These are phyloP conservation scores for Aspergillus persii DNA, from an alignment of 2,329 filamentous ascomycete genomes.

Conservation along the genomic window DNA sequence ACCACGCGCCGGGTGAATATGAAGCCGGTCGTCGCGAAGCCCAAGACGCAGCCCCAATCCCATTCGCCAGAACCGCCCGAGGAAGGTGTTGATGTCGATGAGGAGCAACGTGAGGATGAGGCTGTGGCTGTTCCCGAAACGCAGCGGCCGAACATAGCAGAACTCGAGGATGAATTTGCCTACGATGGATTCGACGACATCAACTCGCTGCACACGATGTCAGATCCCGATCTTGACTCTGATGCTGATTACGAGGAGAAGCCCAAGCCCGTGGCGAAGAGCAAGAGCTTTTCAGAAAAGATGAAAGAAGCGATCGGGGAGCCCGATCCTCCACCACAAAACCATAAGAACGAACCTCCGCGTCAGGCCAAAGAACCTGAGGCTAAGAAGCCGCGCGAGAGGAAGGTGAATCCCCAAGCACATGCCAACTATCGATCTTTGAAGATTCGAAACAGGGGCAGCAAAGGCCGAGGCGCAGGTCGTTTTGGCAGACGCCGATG, in stretches of 20 bases:
- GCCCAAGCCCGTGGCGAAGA: constrained; percentile 17
- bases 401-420: constrained; percentile 45
- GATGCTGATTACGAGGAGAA: constrained; percentile 30
- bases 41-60: constrained; percentile 29
- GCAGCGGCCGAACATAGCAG: constrained; percentile 16
- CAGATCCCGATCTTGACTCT: constrained; percentile 29
- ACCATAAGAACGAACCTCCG: constrained; percentile 15
- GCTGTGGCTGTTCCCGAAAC: constrained; percentile 30
- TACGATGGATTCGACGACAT: constrained; percentile 11
- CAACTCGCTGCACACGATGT: constrained; percentile 28
- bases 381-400: constrained; percentile 26
- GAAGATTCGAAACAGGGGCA: constrained; percentile 44
- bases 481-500: constrained; percentile 37
- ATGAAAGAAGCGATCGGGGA: constrained; percentile 36
- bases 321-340: constrained; percentile 16
- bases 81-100: constrained; percentile 14
- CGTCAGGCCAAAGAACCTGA: constrained; percentile 18
- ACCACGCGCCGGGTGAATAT: constrained; percentile 46
- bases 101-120: constrained; percentile 28
- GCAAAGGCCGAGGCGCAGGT: constrained; percentile 32
- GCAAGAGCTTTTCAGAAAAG: constrained; percentile 36
- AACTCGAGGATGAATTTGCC: constrained; percentile 13
- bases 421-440: constrained; percentile 50
- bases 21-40: constrained; percentile 36
- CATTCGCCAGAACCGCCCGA: constrained; percentile 21